Base-by-base conservation (phyloP, 805 yeast species). In the Lipomyces starkeyi region DNA sequence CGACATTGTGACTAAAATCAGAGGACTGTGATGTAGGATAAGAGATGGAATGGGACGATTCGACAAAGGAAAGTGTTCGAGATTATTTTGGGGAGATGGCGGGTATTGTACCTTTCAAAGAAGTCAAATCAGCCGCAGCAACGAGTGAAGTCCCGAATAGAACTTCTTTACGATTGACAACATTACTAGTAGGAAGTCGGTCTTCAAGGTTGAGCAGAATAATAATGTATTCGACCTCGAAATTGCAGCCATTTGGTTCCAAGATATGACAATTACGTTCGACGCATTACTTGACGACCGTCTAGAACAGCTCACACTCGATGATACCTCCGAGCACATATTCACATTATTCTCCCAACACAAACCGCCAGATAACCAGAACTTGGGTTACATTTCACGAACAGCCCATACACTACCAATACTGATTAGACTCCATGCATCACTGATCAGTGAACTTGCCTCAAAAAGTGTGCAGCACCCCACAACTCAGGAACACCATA, bases 351-450 rank as follows among this genome's bases (percentile, higher is more conserved):
- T 54, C 47, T 43, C 68, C 2, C 58, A 22, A 13, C 65, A 53
- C 47, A 25, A 25, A 56, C 59, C 64, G 53, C 64, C 69, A 3
- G 66, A 62, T 5, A 14, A 57, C 22, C 59, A 56, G 49, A 40
- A 62, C 52, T 53, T 67, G 25, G 73, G 73, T 17, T 66, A 65
- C 32, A 9, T 68, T 6, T 66, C 69, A 11, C 63, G 72, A 25
- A 35, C 65, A 3, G 27, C 63, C n/a, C 43, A 22, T 43, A 22
- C 57, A 7, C 58, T 68, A 17, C 54, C 49, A 43, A 49, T 57
- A 35, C 25, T 49, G 49, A 57, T 57, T 14, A 25, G 35, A 22
- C 57, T 57, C 14, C 43, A 35, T 1, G 13, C 29, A 27, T 25
- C 60, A 17, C 29, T 57, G 55, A 14, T 29, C 27, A 29, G 37